These are phyloP conservation scores for Flaveria trinervia DNA, from an alignment of 129 eudicot genomes.

Conservation along the genomic window DNA sequence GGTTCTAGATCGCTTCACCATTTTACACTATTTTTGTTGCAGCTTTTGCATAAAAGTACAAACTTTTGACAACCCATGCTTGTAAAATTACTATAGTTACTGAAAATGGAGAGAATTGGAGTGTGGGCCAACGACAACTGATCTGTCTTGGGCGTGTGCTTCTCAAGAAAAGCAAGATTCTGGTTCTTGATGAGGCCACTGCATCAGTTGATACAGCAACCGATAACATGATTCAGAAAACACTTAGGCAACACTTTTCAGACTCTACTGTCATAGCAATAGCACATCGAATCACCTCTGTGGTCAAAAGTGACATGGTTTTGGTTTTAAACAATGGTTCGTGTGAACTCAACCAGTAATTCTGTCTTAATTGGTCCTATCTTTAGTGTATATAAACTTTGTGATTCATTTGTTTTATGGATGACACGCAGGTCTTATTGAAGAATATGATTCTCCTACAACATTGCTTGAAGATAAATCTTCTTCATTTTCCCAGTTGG, in stretches of 20 bases:
- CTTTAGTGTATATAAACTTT: neutral
- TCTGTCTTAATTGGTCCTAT: neutral
- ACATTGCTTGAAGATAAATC: slow-evolving; percentile 5
- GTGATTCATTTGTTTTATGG: neutral
- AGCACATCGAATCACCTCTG: slow-evolving; percentile 34
- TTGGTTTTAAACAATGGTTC: slow-evolving; percentile 22
- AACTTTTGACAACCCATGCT: neutral
- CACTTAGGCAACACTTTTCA: slow-evolving; percentile 18
- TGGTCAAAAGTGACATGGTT: slow-evolving; percentile 30
- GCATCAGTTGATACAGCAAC: slow-evolving; percentile 31
- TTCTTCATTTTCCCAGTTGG: slow-evolving; percentile 23
- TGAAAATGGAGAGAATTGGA: slow-evolving; percentile 34
- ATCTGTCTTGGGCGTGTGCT: slow-evolving; percentile 30
- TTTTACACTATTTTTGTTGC: neutral
- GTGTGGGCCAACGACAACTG: slow-evolving; percentile 29
- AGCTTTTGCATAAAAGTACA: neutral
- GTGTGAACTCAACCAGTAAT: slow-evolving; percentile 15
- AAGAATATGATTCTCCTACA: slow-evolving; percentile 33
- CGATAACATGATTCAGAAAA: slow-evolving; percentile 30
- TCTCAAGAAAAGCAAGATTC: slow-evolving; percentile 24
- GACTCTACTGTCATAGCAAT: slow-evolving; percentile 29
- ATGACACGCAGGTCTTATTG: slow-evolving; percentile 17
- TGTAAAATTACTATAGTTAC: slow-evolving; percentile 12
- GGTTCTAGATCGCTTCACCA: slow-evolving; percentile 18
- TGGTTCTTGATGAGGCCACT: slow-evolving; percentile 37